Evolutionary conservation across 768 basidiomycete genomes (phyloP).

Genomic region (Leccinum aurantiacum): DNA sequence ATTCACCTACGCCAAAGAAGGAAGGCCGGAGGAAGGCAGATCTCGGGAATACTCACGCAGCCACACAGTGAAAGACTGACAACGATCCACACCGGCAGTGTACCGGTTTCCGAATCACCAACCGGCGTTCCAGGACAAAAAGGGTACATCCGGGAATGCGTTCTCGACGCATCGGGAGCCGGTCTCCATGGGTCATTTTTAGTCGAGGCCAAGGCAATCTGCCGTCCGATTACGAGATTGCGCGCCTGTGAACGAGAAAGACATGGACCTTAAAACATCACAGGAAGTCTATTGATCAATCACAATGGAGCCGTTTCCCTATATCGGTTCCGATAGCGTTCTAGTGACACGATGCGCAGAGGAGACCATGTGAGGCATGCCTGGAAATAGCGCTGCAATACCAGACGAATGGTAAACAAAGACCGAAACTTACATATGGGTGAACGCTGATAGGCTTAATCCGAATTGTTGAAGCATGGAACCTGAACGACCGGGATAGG

Average conservation of each 20-base stretch:
- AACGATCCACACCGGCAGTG: conserved; percentile 9
- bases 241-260: conserved; percentile 1
- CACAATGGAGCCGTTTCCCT: neutral
- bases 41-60: conserved; percentile 19
- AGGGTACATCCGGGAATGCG: neutral
- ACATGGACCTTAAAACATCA: neutral
- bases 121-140: conserved; percentile 4
- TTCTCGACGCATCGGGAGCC: conserved; percentile 11
- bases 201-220: neutral
- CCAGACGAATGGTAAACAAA: neutral
- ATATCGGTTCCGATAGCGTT: conserved; percentile 14
- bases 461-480: neutral
- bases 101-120: conserved; percentile 17
- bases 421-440: conserved; percentile 18
- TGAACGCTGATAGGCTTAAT: conserved; percentile 14
- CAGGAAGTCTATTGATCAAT: neutral
- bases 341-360: neutral
- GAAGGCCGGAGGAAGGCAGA: conserved; percentile 10
- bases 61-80: conserved; percentile 12
- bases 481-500: neutral
- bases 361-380: conserved; percentile 8
- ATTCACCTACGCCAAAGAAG: conserved; percentile 8
- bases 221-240: neutral
- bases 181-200: conserved; percentile 10
- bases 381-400: conserved; percentile 13